Evolutionary conservation across 768 basidiomycete species (phyloP).

Genomic region (Podaxis mareebaensis): DNA sequence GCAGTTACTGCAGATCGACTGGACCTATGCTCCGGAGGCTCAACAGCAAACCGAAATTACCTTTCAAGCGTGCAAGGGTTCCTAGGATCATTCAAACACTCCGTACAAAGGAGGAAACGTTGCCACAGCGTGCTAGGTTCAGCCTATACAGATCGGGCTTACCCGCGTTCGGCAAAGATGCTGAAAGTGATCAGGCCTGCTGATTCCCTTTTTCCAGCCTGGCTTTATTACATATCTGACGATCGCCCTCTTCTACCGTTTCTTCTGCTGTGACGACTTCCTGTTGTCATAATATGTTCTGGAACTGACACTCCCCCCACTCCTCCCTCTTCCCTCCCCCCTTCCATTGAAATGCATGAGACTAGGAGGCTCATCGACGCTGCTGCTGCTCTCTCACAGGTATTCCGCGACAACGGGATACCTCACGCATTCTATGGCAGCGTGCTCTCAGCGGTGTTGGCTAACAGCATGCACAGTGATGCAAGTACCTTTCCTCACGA

Average conservation of each 20-base stretch:
- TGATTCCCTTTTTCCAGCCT: slow-evolving; percentile 47
- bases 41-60: slow-evolving; percentile 23
- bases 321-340: slow-evolving; percentile 28
- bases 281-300: slow-evolving; percentile 56
- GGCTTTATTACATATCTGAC: slow-evolving; percentile 52
- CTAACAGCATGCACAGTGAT: slow-evolving; percentile 64
- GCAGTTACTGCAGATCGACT: not conserved
- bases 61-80: slow-evolving; percentile 31
- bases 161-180: slow-evolving; percentile 42
- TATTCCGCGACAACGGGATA: slow-evolving; percentile 56
- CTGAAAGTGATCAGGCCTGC: slow-evolving; percentile 43
- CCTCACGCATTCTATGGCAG: slow-evolving; percentile 85
- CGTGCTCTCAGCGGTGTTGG: slow-evolving; percentile 67
- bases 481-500: slow-evolving; percentile 39
- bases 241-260: slow-evolving; percentile 39
- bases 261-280: slow-evolving; percentile 39
- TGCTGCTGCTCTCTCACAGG: slow-evolving; percentile 68
- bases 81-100: slow-evolving; percentile 28
- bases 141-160: slow-evolving; percentile 46
- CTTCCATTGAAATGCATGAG: slow-evolving; percentile 57
- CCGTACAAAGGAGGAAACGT: slow-evolving; percentile 38
- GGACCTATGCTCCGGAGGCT: not conserved
- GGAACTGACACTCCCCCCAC: slow-evolving; percentile 32
- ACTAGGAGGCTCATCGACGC: slow-evolving; percentile 77
- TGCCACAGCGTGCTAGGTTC: slow-evolving; percentile 39